These are phyloP conservation scores for Helianthus annuus DNA, from an alignment of 129 eudicot genomes.

Conservation along the genomic window DNA sequence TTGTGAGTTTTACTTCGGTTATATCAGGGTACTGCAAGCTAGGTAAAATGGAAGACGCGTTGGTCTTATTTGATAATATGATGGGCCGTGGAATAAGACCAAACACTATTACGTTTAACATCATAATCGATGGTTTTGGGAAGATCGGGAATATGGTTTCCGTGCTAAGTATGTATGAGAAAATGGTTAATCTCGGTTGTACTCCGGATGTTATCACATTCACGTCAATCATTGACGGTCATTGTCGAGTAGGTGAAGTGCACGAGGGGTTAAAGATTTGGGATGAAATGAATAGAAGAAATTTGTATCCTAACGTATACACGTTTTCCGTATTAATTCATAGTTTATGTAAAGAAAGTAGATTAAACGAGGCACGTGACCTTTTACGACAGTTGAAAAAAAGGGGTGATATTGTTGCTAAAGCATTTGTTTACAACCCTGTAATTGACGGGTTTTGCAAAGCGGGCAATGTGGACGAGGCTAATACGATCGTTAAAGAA, in stretches of 20 bases:
- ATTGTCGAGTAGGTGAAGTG: slow-evolving; percentile 66
- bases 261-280: slow-evolving; percentile 55
- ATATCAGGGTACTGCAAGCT: slow-evolving; percentile 72
- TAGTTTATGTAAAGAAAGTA: slow-evolving; percentile 67
- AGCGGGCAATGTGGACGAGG: slow-evolving; percentile 83
- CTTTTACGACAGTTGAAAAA: slow-evolving; percentile 53
- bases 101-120: slow-evolving; percentile 58
- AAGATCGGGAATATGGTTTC: slow-evolving; percentile 63
- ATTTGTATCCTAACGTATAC: slow-evolving; percentile 58
- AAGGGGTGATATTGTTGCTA: slow-evolving; percentile 60
- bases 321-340: slow-evolving; percentile 66
- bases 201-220: slow-evolving; percentile 82
- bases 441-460: slow-evolving; percentile 92
- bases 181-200: slow-evolving; percentile 53
- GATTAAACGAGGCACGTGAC: slow-evolving; percentile 69
- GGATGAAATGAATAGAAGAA: slow-evolving; percentile 61
- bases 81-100: slow-evolving; percentile 58
- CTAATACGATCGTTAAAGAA: slow-evolving; percentile 64
- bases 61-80: slow-evolving; percentile 59
- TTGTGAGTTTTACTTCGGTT: slow-evolving; percentile 72
- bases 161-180: slow-evolving; percentile 44
- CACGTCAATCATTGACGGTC: slow-evolving; percentile 67
- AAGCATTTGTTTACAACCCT: slow-evolving; percentile 81
- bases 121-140: slow-evolving; percentile 77
- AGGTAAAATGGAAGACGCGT: slow-evolving; percentile 64